Evolutionary conservation across 1,284 basidiomycete genomes (phyloP).

Genomic region (Nidula niveotomentosa): DNA sequence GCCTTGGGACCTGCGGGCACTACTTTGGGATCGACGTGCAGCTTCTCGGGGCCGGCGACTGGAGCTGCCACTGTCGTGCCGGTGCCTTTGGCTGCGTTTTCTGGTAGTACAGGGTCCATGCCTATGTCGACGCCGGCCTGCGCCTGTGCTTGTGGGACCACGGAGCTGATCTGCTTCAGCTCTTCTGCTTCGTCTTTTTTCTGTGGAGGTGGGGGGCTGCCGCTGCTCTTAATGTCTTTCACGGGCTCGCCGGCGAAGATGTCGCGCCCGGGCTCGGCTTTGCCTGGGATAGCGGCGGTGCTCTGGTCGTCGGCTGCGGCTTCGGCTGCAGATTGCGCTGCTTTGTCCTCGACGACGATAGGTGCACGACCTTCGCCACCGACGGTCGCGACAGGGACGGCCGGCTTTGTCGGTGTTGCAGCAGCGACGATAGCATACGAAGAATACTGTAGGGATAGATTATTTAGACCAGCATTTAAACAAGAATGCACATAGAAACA

Average conservation of each 20-base stretch:
- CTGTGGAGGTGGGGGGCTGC: conserved; percentile 3
- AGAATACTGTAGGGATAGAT: conserved; percentile 41
- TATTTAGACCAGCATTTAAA: conserved; percentile 2
- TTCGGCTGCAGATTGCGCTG: conserved; percentile 6
- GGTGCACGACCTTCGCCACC: conserved; percentile 49
- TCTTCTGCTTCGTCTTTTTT: conserved; percentile 18
- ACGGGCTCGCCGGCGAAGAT: conserved; percentile 52
- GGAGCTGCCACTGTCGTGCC: no score
- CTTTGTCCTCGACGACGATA: conserved; percentile 36
- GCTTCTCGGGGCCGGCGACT: no score
- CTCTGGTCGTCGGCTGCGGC: conserved; percentile 17
- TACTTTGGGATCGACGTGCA: not conserved
- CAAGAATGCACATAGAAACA: conserved; percentile 19
- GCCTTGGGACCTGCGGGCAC: conserved; percentile 12
- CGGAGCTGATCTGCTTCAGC: conserved; percentile 34
- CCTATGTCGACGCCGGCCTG: not conserved
- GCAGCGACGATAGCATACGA: conserved; percentile 41
- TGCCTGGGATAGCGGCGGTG: conserved; percentile 44
- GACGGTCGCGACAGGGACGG: conserved; percentile 33
- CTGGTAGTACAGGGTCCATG: not conserved
- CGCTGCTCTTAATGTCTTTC: conserved; percentile 35
- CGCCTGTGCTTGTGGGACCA: conserved; percentile 10
- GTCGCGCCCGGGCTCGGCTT: conserved; percentile 67
- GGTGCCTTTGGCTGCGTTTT: no score
- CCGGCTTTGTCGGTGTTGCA: conserved; percentile 37